Conservation (phyloP, 2,329 filamentous ascomycete genomes). For the Metarhizium rileyi region DNA sequence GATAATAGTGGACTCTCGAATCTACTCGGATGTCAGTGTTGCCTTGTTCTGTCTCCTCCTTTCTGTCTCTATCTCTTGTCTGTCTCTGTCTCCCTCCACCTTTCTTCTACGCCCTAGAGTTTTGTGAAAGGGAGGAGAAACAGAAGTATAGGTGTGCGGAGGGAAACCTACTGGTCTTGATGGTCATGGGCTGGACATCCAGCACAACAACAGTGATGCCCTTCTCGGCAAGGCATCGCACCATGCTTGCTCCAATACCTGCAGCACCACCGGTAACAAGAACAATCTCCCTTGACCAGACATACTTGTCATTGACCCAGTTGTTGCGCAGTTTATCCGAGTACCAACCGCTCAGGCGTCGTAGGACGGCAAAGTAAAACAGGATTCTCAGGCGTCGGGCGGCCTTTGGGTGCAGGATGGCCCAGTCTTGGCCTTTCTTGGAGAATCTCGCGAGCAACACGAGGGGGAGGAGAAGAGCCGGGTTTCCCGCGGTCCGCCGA, state of each 20-base stretch:
- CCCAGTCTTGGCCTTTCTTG: constrained; percentile 46
- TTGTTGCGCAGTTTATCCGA: constrained; percentile 26
- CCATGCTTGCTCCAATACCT: constrained; percentile 61
- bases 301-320: constrained; percentile 35
- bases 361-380: constrained; percentile 20
- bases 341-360: constrained; percentile 19
- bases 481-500: constrained; percentile 53
- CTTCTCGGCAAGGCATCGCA: constrained; percentile 52
- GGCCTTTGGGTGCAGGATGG: constrained; percentile 39
- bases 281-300: constrained; percentile 61
- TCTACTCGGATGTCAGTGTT: constrained; percentile 12
- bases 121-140: not conserved
- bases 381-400: constrained; percentile 36
- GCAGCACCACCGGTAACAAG: constrained; percentile 66
- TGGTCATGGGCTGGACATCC: constrained; percentile 56
- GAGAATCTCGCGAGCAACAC: constrained; percentile 55
- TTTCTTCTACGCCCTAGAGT: too few species aligned
- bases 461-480: constrained; percentile 52
- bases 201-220: constrained; percentile 61
- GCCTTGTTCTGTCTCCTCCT: not conserved
- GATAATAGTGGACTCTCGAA: constrained; percentile 54
- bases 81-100: too few species aligned
- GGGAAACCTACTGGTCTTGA: constrained; percentile 33
- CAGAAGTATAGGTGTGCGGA: not conserved
- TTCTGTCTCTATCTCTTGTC: too few species aligned